Conservation (phyloP, 306 rosid species). For the Castanopsis chinensis region DNA sequence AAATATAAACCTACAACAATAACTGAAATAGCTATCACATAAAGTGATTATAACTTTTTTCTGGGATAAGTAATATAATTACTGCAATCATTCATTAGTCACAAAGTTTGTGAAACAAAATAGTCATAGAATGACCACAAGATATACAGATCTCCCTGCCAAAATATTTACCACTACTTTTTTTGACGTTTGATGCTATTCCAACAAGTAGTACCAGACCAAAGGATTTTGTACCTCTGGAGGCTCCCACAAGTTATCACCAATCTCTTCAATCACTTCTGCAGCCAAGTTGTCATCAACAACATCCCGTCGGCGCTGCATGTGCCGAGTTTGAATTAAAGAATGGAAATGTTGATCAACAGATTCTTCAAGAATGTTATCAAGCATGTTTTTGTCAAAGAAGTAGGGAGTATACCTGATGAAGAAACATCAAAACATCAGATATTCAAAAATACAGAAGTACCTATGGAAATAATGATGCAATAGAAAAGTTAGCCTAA, state of each 20-base stretch:
- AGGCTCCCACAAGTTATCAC: conserved; percentile 85
- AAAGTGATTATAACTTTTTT: conserved; percentile 3
- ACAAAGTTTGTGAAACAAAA: neutral
- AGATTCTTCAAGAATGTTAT: conserved; percentile 97
- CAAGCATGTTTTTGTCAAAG: conserved; percentile 92
- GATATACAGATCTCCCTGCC: neutral
- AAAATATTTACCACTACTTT: neutral
- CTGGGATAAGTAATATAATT: neutral
- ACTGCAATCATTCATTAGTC: conserved; percentile 10
- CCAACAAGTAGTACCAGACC: neutral
- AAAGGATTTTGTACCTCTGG: conserved; percentile 65
- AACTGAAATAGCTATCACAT: conserved; percentile 15
- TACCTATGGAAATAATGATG: neutral
- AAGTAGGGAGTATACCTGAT: conserved; percentile 97
- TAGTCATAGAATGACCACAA: neutral
- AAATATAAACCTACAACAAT: neutral
- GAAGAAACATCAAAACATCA: conserved; percentile 36
- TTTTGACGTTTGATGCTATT: conserved; percentile 5
- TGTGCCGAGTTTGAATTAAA: conserved; percentile 88
- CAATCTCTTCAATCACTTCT: conserved; percentile 92
- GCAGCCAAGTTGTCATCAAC: conserved; percentile 85
- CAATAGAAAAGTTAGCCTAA: neutral
- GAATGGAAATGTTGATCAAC: conserved; percentile 95
- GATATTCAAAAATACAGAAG: conserved; percentile 12
- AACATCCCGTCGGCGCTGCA: conserved; percentile 86